Base-by-base conservation (phyloP, 495 filamentous ascomycete genomes). In the Mycothermus thermophilus region DNA sequence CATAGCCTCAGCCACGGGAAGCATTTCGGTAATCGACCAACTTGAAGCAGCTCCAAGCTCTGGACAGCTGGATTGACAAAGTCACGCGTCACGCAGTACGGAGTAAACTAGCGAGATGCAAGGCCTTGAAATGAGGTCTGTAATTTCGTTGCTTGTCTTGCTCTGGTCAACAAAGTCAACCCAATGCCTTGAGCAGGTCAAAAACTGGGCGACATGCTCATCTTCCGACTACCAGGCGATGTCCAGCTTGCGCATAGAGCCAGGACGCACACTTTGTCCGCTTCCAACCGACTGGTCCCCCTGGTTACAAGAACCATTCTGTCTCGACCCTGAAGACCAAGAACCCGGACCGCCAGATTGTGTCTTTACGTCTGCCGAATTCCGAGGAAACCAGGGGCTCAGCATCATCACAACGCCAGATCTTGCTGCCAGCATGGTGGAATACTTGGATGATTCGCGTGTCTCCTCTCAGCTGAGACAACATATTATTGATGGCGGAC, bases 381-480 rank as follows among this genome's bases (percentile, higher is more conserved):
- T 37, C 23, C 40, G 33, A 21, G 25, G 26, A 17, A 32, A 31
- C 17, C 40, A 37, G 24, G 40, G 40, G n/a, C 7, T 42, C 6
- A 37, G 33, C 8, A 2, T 42, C 6, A 42, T 42, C 11, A 42
- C 40, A 14, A 37, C 28, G 1, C 34, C 34, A 4, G 8, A 32
- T n/a, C 33, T 42, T 16, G 33, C 39, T 5, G 27, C 29, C 1
- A 30, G 25, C 16, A 1, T 37, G 4, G 23, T 27, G 12, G 15
- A 10, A 12, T 12, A 18, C 12, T 23, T 42, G 2, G 33, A 35
- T 15, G 33, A 37, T 16, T 32, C 40, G 5, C 7, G 15, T 2
- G 11, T 41, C 4, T n/a, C 33, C 2, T 24, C 34, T 4, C 6
- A 3, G 1, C n/a, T 28, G 5, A 30, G 32, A 15, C 8, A 19